Conservation (phyloP, 1,139 yeast genomes). For the Lodderomyces elongisporus region DNA sequence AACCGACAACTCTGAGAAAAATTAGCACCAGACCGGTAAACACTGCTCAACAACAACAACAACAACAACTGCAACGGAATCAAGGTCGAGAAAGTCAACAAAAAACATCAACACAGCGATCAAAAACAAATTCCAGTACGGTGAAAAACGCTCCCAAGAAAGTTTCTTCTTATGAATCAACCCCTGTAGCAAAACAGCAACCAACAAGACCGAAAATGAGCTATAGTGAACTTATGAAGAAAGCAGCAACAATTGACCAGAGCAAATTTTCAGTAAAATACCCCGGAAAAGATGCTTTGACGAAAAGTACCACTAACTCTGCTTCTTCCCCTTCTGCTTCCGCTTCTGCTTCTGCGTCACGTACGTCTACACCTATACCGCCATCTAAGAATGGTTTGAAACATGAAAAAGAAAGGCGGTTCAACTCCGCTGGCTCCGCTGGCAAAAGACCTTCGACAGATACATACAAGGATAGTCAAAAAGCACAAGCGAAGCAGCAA, state of each 20-base stretch:
- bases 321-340: neutral
- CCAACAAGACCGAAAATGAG: constrained; percentile 44
- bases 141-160: too few relatives aligned
- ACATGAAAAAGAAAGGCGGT: too few relatives aligned
- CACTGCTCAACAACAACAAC: too few relatives aligned
- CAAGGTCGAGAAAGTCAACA: too few relatives aligned
- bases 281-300: constrained; percentile 18
- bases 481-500: neutral
- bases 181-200: neutral
- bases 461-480: too few relatives aligned
- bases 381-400: neutral
- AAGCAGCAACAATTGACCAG: constrained; percentile 55
- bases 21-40: too few relatives aligned
- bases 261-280: constrained; percentile 35
- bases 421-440: neutral
- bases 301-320: neutral
- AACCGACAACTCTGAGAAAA: too few relatives aligned
- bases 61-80: too few relatives aligned
- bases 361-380: neutral
- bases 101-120: too few relatives aligned
- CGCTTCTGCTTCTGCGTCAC: neutral
- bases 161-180: neutral
- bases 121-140: too few relatives aligned
- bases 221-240: constrained; percentile 65
- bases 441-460: neutral